A percentile compares a stretch with the other conserved stretches of the same genome.
phyloP scores from a whole-genome alignment of 257 asterid species.

The Hygrophila difformis region DNA sequence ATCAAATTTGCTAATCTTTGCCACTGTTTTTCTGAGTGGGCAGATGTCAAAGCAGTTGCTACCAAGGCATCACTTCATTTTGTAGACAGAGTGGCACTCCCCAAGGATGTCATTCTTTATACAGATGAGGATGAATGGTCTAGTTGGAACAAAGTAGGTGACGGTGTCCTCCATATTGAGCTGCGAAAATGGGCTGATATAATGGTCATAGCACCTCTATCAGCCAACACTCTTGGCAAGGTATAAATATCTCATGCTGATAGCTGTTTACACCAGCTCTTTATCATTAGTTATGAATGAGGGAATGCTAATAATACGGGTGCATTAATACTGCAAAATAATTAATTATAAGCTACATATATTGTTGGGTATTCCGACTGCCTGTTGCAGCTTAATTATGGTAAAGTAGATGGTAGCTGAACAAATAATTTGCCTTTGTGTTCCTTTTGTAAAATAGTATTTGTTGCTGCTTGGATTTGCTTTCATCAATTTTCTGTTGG shows the following conservation, averaged over 20 bases:
- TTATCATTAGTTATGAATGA: no score
- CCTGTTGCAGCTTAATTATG: no score
- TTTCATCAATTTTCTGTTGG: not conserved
- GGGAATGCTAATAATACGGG: no score
- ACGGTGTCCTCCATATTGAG: slow-evolving; percentile 52
- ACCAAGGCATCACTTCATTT: slow-evolving; percentile 48
- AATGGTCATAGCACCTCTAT: slow-evolving; percentile 65
- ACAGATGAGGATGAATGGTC: slow-evolving; percentile 68
- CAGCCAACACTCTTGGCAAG: slow-evolving; percentile 78
- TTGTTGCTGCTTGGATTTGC: not conserved
- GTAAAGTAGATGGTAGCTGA: no score
- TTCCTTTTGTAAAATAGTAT: not conserved
- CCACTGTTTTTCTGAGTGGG: slow-evolving; percentile 47
- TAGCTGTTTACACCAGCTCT: no score
- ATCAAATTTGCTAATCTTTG: slow-evolving; percentile 53
- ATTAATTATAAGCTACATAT: no score
- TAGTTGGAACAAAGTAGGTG: slow-evolving; percentile 44
- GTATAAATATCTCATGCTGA: slow-evolving; percentile 24
- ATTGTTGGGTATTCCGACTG: no score
- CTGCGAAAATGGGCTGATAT: slow-evolving; percentile 58
- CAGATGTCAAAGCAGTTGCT: slow-evolving; percentile 62
- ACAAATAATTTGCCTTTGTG: no score
- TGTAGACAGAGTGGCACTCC: slow-evolving; percentile 39
- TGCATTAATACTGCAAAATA: no score
- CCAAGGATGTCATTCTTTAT: slow-evolving; percentile 39